phyloP scores from a whole-genome alignment of 306 rosid genomes.

The Mimosa pudica region DNA sequence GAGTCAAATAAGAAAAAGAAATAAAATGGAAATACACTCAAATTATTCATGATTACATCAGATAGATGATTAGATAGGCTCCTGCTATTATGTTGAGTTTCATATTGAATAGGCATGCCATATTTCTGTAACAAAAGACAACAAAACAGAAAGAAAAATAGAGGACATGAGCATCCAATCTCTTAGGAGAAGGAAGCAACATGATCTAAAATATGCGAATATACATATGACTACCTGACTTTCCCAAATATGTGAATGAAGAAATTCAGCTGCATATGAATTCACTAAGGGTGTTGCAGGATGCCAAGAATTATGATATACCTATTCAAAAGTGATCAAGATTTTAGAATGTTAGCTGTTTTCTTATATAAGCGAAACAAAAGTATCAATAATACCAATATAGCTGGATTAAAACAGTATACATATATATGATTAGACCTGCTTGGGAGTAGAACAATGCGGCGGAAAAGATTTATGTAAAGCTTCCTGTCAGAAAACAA shows the following conservation, averaged over 20 bases:
- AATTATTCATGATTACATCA: conserved; percentile 24
- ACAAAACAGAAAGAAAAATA: not conserved
- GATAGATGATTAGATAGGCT: conserved; percentile 4
- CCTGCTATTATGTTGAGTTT: not conserved
- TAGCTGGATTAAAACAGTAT: not conserved
- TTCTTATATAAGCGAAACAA: not conserved
- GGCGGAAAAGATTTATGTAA: not conserved
- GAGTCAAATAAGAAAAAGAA: not conserved
- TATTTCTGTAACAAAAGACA: conserved; percentile 21
- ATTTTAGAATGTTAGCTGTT: conserved; percentile 1
- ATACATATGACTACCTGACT: conserved; percentile 29
- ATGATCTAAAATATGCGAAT: conserved; percentile 7
- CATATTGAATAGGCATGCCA: not conserved
- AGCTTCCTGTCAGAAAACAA: conserved; percentile 11
- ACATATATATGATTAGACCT: conserved; percentile 24
- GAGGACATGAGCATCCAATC: conserved; percentile 6
- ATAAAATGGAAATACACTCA: not conserved
- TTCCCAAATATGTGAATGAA: conserved; percentile 10
- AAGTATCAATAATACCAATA: not conserved
- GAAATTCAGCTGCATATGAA: conserved; percentile 11
- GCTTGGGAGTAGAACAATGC: conserved; percentile 10
- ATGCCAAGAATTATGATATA: conserved; percentile 1
- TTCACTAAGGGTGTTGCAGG: conserved; percentile 6
- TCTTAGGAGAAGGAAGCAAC: conserved; percentile 13
- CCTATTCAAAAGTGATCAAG: conserved; percentile 35